phyloP scores from a whole-genome alignment of 768 basidiomycete species.

The Xanthoconium purpureum region DNA sequence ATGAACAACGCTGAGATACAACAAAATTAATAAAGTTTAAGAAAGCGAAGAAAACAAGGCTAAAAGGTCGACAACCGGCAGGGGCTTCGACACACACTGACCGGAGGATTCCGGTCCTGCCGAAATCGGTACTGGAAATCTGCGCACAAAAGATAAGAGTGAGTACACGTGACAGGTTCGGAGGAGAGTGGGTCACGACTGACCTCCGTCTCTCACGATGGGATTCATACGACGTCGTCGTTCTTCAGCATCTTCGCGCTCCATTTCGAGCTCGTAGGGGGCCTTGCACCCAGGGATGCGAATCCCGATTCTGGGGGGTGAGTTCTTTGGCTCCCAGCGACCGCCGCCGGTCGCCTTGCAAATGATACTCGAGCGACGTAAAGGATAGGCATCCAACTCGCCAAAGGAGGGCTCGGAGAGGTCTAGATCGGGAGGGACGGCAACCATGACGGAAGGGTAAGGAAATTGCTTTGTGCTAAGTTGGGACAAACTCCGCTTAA shows the following conservation, averaged over 20 bases:
- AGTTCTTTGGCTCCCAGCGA: slow-evolving; percentile 71
- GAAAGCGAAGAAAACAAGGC: background rate
- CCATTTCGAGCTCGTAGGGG: slow-evolving; percentile 66
- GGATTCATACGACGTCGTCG: slow-evolving; percentile 54
- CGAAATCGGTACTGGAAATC: slow-evolving; percentile 68
- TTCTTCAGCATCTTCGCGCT: slow-evolving; percentile 58
- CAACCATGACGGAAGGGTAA: slow-evolving; percentile 24
- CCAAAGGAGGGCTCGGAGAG: slow-evolving; percentile 52
- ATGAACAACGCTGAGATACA: slow-evolving; percentile 22
- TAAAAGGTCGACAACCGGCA: slow-evolving; percentile 61
- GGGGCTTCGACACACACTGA: slow-evolving; percentile 44
- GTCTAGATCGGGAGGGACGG: slow-evolving; percentile 25
- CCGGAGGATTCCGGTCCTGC: slow-evolving; percentile 44
- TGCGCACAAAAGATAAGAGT: slow-evolving; percentile 14
- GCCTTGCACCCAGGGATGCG: slow-evolving; percentile 66
- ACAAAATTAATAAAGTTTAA: slow-evolving; percentile 22
- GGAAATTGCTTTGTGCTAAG: slow-evolving; percentile 26
- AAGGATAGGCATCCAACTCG: slow-evolving; percentile 72
- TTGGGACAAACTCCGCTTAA: slow-evolving; percentile 30
- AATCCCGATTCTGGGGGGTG: slow-evolving; percentile 39
- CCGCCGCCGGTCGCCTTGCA: slow-evolving; percentile 81
- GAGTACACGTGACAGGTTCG: background rate
- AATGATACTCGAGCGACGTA: slow-evolving; percentile 59
- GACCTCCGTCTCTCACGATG: slow-evolving; percentile 58
- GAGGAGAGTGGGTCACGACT: slow-evolving; percentile 1